Evolutionary conservation across 176 grass and related monocot species (phyloP).

Genomic region (Eragrostis nindensis): DNA sequence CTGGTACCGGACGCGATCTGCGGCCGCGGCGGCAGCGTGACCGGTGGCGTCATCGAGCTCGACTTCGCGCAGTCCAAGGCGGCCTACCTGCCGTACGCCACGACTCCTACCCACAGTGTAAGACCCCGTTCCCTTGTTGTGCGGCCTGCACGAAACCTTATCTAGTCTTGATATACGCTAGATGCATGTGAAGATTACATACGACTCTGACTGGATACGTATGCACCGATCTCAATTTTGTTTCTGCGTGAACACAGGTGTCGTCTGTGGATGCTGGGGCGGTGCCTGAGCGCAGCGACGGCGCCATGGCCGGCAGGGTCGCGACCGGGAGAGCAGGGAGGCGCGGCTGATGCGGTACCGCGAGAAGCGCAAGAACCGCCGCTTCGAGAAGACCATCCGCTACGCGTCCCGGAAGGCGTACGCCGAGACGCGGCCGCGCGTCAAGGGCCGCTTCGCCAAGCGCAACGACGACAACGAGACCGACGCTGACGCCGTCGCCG

Average conservation of each 20-base stretch:
- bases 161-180: too few relatives aligned
- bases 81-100: constrained; percentile 39
- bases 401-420: constrained; percentile 92
- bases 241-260: not conserved
- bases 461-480: constrained; percentile 44
- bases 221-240: not conserved
- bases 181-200: too few relatives aligned
- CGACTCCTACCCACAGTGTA: constrained; percentile 46
- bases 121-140: not conserved
- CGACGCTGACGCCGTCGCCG: not conserved
- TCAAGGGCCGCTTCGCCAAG: constrained; percentile 91
- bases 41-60: constrained; percentile 48
- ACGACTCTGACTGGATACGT: too few relatives aligned
- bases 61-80: constrained; percentile 57
- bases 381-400: constrained; percentile 92
- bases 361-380: constrained; percentile 82
- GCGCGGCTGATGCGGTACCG: constrained; percentile 87
- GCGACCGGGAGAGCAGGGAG: constrained; percentile 57
- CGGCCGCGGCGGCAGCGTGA: constrained; percentile 33
- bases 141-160: too few relatives aligned
- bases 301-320: not conserved
- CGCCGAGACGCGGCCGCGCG: constrained; percentile 73
- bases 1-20: constrained; percentile 68
- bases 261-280: constrained; percentile 22
- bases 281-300: constrained; percentile 34